Evolutionary conservation across 805 yeast genomes (phyloP), one percentile per base, ranked within the genome.

Genomic region (Debaryomyces tyrocola): DNA sequence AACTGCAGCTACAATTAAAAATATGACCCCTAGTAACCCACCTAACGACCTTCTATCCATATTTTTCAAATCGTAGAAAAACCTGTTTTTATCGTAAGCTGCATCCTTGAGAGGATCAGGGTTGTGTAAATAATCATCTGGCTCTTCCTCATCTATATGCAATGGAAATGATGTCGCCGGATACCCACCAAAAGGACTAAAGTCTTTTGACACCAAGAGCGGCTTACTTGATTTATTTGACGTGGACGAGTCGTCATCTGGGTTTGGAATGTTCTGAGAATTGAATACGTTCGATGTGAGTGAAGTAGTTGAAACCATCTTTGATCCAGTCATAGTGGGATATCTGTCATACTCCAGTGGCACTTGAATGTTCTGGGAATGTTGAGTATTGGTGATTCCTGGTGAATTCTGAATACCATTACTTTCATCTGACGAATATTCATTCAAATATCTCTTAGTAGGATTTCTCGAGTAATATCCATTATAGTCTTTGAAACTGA

Each of bases 71-170:
- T 87, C 94, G 45, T 81, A 60, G 48, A 70, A 56, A 57, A 87
- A 81, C 55, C 90, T 71, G 61, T 84, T 80, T 52, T 82, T 85
- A 56, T 90, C 96, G 58, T 85, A 82, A 49, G 84, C 81, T 18
- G 96, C 96, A 63, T 94, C 99, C 38, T 83, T 87, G 33, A 90
- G 85, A 9, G 97, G 97, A 65, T 92, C 97, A 1, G 98, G 98
- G 67, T 92, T 94, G 67, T 92, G 98, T 54, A 94, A 64, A 61
- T 89, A 91, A 67, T 92, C 99, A 69, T 92, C 99, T 9, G 87
- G 85, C 66, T 92, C 99, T 67, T 89, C 88, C 57, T 92, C 98
- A 49, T 92, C 97, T 52, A 94, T 83, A 56, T 80, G 85, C 47
- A 92, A 72, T 1, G 99, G 98, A 70, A 92, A 92, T 3, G 90